Evolutionary conservation across 495 filamentous ascomycete species (phyloP).

Genomic region (Penicillium cataractarum): DNA sequence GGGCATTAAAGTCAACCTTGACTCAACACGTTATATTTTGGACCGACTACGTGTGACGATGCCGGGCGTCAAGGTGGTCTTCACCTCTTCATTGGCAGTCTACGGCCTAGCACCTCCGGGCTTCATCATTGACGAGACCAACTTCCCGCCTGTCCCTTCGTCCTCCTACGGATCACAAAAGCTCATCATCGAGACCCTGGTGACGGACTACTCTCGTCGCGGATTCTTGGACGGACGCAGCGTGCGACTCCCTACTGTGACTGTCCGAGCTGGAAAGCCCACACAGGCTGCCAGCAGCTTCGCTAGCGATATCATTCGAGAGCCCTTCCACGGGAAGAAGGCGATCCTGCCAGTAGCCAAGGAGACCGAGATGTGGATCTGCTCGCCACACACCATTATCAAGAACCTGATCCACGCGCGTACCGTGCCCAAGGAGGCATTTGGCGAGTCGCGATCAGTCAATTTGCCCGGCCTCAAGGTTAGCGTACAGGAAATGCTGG

Average conservation of each 20-base stretch:
- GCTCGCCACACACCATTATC: constrained; percentile 66
- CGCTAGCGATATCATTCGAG: constrained; percentile 71
- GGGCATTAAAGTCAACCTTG: constrained; percentile 73
- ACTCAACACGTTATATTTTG: constrained; percentile 67
- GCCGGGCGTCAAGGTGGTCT: constrained; percentile 66
- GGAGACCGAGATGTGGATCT: constrained; percentile 65
- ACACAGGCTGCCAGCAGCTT: constrained; percentile 77
- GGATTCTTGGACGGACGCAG: constrained; percentile 68
- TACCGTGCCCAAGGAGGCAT: constrained; percentile 54
- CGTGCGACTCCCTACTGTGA: constrained; percentile 75
- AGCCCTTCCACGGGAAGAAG: constrained; percentile 65
- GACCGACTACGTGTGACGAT: constrained; percentile 59
- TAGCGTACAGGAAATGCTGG: constrained; percentile 73
- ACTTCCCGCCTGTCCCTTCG: constrained; percentile 64
- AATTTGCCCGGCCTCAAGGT: constrained; percentile 77
- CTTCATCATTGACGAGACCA: constrained; percentile 56
- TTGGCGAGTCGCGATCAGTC: constrained; percentile 62
- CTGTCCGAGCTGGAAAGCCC: constrained; percentile 73
- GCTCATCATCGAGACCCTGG: constrained; percentile 69
- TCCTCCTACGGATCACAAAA: constrained; percentile 81
- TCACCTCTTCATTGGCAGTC: constrained; percentile 61
- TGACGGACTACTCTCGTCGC: constrained; percentile 77
- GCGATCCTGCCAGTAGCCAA: constrained; percentile 62
- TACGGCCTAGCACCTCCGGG: constrained; percentile 56
- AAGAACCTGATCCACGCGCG: constrained; percentile 72